Evolutionary conservation across 1,139 yeast genomes (phyloP).

Genomic region (Debaryomycetaceae sp.): DNA sequence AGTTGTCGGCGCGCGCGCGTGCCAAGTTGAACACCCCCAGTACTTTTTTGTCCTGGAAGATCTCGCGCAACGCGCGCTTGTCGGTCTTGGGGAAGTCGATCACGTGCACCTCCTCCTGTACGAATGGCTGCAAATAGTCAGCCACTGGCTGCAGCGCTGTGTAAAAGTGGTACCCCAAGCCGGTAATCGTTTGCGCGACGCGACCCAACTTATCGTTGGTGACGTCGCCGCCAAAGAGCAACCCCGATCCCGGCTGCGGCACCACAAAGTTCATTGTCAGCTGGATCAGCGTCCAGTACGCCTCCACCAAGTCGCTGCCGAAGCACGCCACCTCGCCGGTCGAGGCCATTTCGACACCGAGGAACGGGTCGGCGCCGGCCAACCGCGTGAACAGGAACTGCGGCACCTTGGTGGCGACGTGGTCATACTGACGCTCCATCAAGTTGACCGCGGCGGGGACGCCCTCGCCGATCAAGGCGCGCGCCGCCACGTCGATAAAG

Average conservation of each 20-base stretch:
- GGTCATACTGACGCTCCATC: constrained; percentile 56
- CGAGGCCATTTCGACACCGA: constrained; percentile 98
- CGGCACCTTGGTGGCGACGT: constrained; percentile 96
- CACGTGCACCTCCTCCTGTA: constrained; percentile 50
- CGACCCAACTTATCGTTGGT: constrained; percentile 63
- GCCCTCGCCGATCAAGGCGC: constrained; percentile 72
- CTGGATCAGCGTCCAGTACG: constrained; percentile 97
- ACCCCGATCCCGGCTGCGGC: constrained; percentile 85
- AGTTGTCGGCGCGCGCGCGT: constrained; percentile 76
- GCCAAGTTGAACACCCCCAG: constrained; percentile 91
- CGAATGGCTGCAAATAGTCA: constrained; percentile 52
- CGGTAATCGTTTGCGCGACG: constrained; percentile 66
- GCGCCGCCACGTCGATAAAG: constrained; percentile 91
- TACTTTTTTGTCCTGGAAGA: constrained; percentile 81
- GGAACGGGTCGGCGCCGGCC: constrained; percentile 98
- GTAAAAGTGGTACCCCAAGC: constrained; percentile 78
- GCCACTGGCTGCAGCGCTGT: constrained; percentile 73
- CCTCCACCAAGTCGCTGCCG: constrained; percentile 79
- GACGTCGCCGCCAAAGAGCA: constrained; percentile 91
- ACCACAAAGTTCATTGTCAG: constrained; percentile 94
- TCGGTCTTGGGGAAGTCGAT: constrained; percentile 91
- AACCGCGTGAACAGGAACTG: constrained; percentile 96
- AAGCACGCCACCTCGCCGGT: constrained; percentile 98
- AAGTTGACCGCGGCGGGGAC: constrained; percentile 68
- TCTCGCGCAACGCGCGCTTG: constrained; percentile 88